Conservation (phyloP, 73 alveolate species). For the Uronychia setigera region DNA sequence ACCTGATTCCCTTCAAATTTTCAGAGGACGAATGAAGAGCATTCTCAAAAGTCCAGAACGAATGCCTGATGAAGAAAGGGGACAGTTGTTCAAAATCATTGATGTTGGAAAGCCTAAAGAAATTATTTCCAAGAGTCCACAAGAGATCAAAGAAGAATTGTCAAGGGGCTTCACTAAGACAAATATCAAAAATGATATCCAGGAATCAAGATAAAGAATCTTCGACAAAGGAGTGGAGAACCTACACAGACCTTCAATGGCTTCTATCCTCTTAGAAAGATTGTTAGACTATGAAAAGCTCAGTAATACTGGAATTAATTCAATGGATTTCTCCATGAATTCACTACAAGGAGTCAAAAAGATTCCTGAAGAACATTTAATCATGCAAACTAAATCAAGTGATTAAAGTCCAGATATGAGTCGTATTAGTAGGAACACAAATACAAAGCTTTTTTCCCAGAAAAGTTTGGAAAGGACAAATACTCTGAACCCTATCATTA, state of each 20-base stretch:
- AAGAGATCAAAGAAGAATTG: background rate
- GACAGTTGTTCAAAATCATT: background rate
- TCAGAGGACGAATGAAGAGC: background rate
- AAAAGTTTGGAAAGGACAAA: no score
- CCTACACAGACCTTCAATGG: background rate
- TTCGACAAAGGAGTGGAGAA: background rate
- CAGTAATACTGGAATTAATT: background rate
- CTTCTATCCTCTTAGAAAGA: background rate
- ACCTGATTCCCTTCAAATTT: background rate
- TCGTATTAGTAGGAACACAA: background rate
- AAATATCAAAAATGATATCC: background rate
- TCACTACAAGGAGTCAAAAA: background rate
- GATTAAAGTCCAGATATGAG: background rate
- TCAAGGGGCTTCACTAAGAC: background rate
- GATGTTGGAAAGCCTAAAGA: background rate
- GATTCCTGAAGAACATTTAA: background rate
- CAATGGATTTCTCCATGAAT: background rate
- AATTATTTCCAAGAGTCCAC: background rate
- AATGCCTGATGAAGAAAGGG: background rate
- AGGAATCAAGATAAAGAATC: background rate
- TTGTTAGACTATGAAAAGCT: background rate
- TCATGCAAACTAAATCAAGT: background rate
- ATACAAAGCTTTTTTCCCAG: no score
- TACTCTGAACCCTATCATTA: no score
- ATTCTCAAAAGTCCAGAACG: background rate